These are phyloP conservation scores for Castanospermum australe DNA, from an alignment of 306 rosid species.

Conservation along the genomic window DNA sequence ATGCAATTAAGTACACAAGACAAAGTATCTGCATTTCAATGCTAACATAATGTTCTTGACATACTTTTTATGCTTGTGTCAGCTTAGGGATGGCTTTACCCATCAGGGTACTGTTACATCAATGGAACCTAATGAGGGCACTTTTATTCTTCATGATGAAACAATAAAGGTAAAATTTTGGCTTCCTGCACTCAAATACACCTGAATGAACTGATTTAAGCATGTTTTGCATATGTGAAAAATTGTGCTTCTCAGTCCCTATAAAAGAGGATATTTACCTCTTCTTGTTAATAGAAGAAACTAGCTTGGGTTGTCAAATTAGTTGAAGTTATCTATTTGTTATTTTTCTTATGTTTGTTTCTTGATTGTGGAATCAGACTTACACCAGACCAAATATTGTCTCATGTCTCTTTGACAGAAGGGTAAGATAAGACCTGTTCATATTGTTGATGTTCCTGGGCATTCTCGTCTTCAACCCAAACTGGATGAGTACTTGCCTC, in stretches of 20 bases:
- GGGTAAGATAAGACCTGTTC: conserved; percentile 60
- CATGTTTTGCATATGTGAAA: not conserved
- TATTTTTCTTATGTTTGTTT: not conserved
- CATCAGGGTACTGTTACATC: conserved; percentile 96
- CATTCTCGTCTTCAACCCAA: conserved; percentile 93
- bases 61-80: conserved; percentile 25
- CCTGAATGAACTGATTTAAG: not conserved
- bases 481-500: conserved; percentile 83
- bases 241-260: not conserved
- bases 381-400: not conserved
- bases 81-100: conserved; percentile 89
- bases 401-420: conserved; percentile 33
- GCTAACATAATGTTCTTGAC: conserved; percentile 19
- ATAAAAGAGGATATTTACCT: not conserved
- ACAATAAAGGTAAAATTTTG: conserved; percentile 51
- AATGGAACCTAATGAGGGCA: conserved; percentile 89
- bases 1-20: not conserved
- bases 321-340: not conserved
- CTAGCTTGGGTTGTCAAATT: not conserved
- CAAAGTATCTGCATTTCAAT: not conserved
- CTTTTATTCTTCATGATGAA: conserved; percentile 82
- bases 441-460: conserved; percentile 89
- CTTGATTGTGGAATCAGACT: not conserved
- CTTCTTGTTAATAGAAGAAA: not conserved
- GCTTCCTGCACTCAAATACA: not conserved